phyloP scores from a whole-genome alignment of 176 grass and related monocot species.

The Cenchrus americanus region DNA sequence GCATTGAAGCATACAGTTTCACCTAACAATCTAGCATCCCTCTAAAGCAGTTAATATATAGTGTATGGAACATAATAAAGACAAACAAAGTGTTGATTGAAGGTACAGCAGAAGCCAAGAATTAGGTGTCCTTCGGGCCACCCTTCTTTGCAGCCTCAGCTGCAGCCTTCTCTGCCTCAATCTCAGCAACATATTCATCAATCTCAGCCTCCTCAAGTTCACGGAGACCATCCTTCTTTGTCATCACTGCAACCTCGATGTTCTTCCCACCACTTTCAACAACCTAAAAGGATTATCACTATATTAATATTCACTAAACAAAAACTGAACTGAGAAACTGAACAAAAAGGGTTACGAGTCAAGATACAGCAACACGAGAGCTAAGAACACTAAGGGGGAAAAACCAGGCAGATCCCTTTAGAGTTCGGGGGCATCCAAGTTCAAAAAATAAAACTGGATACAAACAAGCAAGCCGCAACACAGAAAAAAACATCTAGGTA shows the following conservation, averaged over 20 bases:
- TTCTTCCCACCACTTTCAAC: constrained; percentile 87
- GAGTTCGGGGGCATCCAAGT: neutral
- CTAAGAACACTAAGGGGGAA: neutral
- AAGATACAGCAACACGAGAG: neutral
- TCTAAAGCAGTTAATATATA: constrained; percentile 40
- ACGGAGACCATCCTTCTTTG: constrained; percentile 54
- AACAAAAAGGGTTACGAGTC: constrained; percentile 21
- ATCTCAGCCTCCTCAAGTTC: constrained; percentile 77
- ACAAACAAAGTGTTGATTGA: neutral
- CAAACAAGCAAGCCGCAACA: neutral
- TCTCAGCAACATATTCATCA: constrained; percentile 80
- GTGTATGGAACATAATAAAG: neutral
- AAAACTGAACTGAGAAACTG: neutral
- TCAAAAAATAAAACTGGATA: neutral
- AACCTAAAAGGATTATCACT: constrained; percentile 48
- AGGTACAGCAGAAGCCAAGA: neutral
- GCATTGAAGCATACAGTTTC: constrained; percentile 24
- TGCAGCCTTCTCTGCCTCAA: constrained; percentile 87
- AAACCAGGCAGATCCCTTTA: neutral
- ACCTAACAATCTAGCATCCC: constrained; percentile 18
- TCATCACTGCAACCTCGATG: constrained; percentile 74
- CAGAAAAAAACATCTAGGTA: neutral
- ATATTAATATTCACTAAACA: neutral
- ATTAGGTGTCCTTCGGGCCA: constrained; percentile 53
- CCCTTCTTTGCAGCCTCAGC: constrained; percentile 85